A percentile compares a stretch with the other conserved stretches of the same genome.
Evolutionary conservation across 768 basidiomycete genomes (phyloP).

Genomic region (Mycena leptocephala): DNA sequence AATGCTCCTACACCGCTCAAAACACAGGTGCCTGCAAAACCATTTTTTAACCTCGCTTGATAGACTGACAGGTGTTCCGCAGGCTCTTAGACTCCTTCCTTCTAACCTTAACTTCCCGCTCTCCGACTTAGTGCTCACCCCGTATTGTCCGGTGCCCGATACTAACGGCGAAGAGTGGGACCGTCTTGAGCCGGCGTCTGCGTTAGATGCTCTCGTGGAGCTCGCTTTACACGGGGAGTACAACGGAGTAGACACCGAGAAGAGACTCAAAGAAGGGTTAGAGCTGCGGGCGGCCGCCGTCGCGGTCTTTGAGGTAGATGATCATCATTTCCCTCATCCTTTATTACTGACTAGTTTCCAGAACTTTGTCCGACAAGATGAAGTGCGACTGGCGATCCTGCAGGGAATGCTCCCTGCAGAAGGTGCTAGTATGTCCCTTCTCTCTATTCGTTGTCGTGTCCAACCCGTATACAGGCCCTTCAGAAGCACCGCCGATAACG

Average conservation of each 20-base stretch:
- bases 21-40: conserved; percentile 73
- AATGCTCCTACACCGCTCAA: conserved; percentile 93
- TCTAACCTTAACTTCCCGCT: conserved; percentile 73
- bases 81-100: conserved; percentile 66
- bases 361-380: conserved; percentile 87
- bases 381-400: conserved; percentile 78
- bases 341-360: conserved; percentile 43
- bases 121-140: conserved; percentile 76
- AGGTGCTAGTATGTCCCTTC: conserved; percentile 52
- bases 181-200: conserved; percentile 84
- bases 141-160: conserved; percentile 85
- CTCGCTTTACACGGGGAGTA: conserved; percentile 92
- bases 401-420: conserved; percentile 81
- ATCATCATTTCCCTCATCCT: neutral
- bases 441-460: neutral
- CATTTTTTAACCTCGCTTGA: neutral
- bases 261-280: conserved; percentile 75
- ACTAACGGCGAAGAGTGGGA: conserved; percentile 96
- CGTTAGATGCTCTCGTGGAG: conserved; percentile 87
- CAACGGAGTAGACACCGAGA: conserved; percentile 74
- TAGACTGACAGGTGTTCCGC: conserved; percentile 35
- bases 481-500: conserved; percentile 66
- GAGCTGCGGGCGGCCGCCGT: conserved; percentile 86
- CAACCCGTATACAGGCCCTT: conserved; percentile 40
- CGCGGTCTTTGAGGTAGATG: conserved; percentile 85